Percentiles rank a stretch among this genome's conserved stretches.
Evolutionary conservation across 495 filamentous ascomycete species (phyloP).

Genomic region (Schizothecium vesticola): DNA sequence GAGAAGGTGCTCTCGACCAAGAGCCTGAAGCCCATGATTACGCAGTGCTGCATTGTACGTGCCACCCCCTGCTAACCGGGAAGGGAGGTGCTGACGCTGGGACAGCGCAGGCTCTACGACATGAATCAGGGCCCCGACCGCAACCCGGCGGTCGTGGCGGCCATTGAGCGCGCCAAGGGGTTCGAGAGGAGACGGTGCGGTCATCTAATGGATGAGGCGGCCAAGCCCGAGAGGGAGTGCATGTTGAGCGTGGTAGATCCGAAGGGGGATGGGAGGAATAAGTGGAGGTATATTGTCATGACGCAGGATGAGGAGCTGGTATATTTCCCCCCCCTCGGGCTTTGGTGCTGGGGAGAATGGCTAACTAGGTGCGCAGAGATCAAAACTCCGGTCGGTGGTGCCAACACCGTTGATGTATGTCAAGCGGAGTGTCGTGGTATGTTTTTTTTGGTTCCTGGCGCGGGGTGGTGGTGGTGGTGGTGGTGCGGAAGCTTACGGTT

Average conservation of each 20-base stretch:
- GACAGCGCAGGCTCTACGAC: conserved; percentile 60
- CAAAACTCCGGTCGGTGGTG: conserved; percentile 27
- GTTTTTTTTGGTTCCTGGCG: neutral
- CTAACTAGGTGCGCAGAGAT: conserved; percentile 14
- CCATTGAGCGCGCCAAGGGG: conserved; percentile 63
- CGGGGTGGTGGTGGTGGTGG: neutral
- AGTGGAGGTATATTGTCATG: conserved; percentile 85
- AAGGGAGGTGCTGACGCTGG: conserved; percentile 35
- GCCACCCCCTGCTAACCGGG: conserved; percentile 12
- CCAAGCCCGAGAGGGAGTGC: conserved; percentile 73
- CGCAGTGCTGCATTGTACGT: conserved; percentile 40
- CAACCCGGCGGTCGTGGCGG: conserved; percentile 50
- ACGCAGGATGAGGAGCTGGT: conserved; percentile 53
- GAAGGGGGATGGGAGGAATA: conserved; percentile 65
- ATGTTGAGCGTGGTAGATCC: conserved; percentile 73
- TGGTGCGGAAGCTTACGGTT: neutral
- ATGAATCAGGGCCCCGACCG: conserved; percentile 44
- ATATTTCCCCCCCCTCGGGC: neutral
- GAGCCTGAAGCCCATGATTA: conserved; percentile 67
- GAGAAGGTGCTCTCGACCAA: conserved; percentile 67
- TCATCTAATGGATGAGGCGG: conserved; percentile 74
- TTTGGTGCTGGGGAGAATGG: neutral
- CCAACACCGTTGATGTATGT: conserved; percentile 62
- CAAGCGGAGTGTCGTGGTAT: conserved; percentile 78
- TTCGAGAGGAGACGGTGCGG: conserved; percentile 85